Conservation (phyloP, 352 stramenopile genomes). For the Globisporangium viniferum region DNA sequence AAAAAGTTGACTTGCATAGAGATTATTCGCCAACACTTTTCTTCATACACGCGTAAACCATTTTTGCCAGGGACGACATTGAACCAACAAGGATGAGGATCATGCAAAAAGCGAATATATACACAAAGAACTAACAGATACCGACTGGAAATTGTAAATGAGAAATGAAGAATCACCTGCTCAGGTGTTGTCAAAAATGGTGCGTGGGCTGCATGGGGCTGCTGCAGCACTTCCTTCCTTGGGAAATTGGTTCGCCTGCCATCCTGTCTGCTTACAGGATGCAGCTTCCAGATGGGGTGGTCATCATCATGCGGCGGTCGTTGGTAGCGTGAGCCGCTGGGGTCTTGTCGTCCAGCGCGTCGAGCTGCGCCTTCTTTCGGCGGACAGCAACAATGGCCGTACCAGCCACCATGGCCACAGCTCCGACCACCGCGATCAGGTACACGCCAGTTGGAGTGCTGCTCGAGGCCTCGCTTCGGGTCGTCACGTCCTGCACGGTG, state of each 20-base stretch:
- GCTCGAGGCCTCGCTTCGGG: neutral
- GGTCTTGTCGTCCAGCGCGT: conserved; percentile 59
- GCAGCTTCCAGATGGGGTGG: conserved; percentile 38
- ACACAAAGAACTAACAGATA: neutral
- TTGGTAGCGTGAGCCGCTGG: conserved; percentile 22
- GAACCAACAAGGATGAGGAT: neutral
- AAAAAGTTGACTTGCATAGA: neutral
- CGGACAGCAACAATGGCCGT: conserved; percentile 45
- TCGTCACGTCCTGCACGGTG: conserved; percentile 14
- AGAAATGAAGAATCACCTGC: neutral
- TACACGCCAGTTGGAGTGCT: conserved; percentile 21
- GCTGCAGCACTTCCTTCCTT: neutral
- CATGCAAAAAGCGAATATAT: neutral
- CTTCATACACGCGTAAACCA: neutral
- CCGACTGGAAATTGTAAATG: neutral
- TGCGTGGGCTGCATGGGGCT: neutral
- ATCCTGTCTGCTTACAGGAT: conserved; percentile 27
- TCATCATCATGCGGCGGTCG: conserved; percentile 41
- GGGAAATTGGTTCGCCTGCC: neutral
- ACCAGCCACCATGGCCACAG: conserved; percentile 22
- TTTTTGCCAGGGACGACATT: neutral
- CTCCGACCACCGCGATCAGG: conserved; percentile 17
- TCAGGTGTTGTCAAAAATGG: neutral
- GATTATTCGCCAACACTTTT: neutral
- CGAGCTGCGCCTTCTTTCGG: conserved; percentile 55